phyloP scores from a whole-genome alignment of 345 rosid genomes.

The Heritiera littoralis region DNA sequence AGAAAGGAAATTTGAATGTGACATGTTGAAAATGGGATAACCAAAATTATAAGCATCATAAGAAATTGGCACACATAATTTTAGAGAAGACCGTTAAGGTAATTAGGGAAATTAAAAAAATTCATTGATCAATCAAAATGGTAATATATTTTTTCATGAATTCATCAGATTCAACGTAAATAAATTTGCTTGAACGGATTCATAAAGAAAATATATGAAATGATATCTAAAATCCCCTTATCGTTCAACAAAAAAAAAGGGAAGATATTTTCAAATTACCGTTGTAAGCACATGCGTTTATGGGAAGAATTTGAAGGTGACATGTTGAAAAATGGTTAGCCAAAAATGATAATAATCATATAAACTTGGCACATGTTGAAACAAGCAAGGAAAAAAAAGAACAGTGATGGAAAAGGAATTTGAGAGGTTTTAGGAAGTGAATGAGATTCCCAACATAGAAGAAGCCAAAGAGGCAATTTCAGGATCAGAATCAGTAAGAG shows the following conservation, averaged over 20 bases:
- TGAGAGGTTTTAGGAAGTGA: background rate
- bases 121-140: background rate
- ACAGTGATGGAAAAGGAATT: background rate
- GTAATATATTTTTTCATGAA: background rate
- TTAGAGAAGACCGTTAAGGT: background rate
- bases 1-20: too few species aligned
- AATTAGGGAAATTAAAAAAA: background rate
- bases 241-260: too few species aligned
- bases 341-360: background rate
- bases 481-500: background rate
- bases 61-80: background rate
- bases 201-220: too few species aligned
- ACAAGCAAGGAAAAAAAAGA: background rate
- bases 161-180: too few species aligned
- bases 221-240: too few species aligned
- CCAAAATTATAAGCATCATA: too few species aligned
- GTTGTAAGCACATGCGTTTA: background rate
- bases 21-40: too few species aligned
- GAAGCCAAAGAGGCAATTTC: constrained; percentile 7
- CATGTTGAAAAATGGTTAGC: background rate
- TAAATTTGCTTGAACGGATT: too few species aligned
- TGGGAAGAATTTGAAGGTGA: background rate
- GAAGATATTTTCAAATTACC: too few species aligned
- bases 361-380: background rate
- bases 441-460: background rate